phyloP scores from a whole-genome alignment of 2,329 filamentous ascomycete species.

The Exophiala viscosa region DNA sequence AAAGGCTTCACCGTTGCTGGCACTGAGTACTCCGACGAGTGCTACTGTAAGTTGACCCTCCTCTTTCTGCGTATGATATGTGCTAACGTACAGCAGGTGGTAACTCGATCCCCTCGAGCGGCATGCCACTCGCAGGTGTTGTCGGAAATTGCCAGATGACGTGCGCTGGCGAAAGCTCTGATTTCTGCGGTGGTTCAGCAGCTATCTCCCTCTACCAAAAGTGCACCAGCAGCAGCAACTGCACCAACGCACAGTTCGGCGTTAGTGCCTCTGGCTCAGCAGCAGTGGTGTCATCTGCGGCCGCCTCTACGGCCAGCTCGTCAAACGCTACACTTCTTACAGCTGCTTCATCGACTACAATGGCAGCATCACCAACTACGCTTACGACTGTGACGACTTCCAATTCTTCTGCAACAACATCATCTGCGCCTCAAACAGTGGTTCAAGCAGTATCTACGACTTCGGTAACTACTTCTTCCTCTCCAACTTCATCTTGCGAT shows the following conservation, averaged over 20 bases:
- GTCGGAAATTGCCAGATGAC: slow-evolving; percentile 29
- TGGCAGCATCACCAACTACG: slow-evolving; percentile 6
- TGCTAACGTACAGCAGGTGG: slow-evolving; percentile 18
- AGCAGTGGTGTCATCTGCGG: slow-evolving; percentile 5
- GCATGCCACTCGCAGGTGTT: slow-evolving; percentile 28
- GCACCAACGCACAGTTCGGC: slow-evolving; percentile 21
- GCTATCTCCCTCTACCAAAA: slow-evolving; percentile 30
- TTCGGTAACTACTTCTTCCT: slow-evolving; percentile 18
- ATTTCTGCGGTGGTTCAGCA: slow-evolving; percentile 29
- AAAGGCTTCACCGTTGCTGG: slow-evolving; percentile 34
- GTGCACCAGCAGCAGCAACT: slow-evolving; percentile 26
- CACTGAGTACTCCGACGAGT: slow-evolving; percentile 30
- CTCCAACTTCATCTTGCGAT: neutral
- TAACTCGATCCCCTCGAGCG: slow-evolving; percentile 24
- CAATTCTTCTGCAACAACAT: slow-evolving; percentile 1
- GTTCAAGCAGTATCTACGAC: slow-evolving; percentile 4
- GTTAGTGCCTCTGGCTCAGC: slow-evolving; percentile 1
- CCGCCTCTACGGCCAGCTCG: neutral
- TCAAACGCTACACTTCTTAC: neutral
- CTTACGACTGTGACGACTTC: slow-evolving; percentile 14
- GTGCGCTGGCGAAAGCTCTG: slow-evolving; percentile 28
- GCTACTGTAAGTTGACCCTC: slow-evolving; percentile 23
- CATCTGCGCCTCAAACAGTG: neutral
- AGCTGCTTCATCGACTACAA: slow-evolving; percentile 1
- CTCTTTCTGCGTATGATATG: neutral